Conservation (phyloP, 192 early-diverging fungal species). For the Podila epicladia region DNA sequence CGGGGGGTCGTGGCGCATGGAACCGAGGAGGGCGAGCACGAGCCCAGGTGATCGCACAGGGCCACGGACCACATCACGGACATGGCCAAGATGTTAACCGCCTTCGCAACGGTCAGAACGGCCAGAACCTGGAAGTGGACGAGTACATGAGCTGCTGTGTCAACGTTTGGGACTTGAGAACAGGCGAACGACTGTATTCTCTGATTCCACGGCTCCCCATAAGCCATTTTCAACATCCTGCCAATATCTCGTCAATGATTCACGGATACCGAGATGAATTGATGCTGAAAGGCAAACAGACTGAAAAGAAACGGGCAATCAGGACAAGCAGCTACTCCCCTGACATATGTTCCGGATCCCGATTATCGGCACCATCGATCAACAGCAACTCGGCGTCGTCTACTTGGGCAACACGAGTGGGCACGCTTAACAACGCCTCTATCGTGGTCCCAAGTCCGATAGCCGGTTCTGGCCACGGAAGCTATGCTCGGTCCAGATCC, state of each 20-base stretch:
- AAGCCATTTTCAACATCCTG: conserved; percentile 4
- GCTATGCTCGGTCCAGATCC: no score
- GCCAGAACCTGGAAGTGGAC: neutral
- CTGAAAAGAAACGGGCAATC: neutral
- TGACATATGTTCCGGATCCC: neutral
- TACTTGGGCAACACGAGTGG: no score
- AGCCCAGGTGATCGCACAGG: neutral
- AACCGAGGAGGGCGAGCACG: neutral
- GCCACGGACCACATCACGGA: conserved; percentile 8
- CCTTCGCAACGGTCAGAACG: neutral
- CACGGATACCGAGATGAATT: neutral
- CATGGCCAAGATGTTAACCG: conserved; percentile 9
- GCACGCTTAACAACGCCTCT: no score
- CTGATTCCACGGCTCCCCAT: conserved; percentile 44
- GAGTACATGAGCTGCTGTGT: conserved; percentile 49
- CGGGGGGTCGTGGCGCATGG: conserved; percentile 15
- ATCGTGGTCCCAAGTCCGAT: no score
- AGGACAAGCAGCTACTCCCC: conserved; percentile 7
- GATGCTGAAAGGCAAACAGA: neutral
- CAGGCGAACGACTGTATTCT: conserved; percentile 50
- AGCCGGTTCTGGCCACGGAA: no score
- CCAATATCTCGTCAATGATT: conserved; percentile 8
- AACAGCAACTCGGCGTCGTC: no score
- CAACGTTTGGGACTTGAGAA: conserved; percentile 61
- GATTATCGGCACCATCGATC: neutral